A percentile compares a stretch with the other conserved stretches of the same genome.
These are phyloP conservation scores for Fusarium sp. DNA, from an alignment of 2,329 filamentous ascomycete species.

Conservation along the genomic window DNA sequence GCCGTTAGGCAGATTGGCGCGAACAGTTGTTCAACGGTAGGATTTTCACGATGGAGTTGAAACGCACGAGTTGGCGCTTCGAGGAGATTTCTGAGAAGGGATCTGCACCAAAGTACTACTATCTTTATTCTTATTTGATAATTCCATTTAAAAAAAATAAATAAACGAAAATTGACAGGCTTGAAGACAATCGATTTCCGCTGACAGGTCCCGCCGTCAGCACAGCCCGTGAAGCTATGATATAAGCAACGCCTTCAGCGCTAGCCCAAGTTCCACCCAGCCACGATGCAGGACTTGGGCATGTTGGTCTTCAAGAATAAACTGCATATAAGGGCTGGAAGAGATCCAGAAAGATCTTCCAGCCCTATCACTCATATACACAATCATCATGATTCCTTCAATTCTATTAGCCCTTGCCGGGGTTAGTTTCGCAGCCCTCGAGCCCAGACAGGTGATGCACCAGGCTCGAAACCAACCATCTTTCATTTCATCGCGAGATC, in stretches of 20 bases:
- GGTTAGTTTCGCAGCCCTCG: constrained; percentile 28
- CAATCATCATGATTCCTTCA: constrained; percentile 28
- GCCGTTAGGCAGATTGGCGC: constrained; percentile 4
- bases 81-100: background rate
- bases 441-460: constrained; percentile 36
- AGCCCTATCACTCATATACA: background rate
- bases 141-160: background rate
- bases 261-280: constrained; percentile 12
- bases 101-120: background rate
- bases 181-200: background rate
- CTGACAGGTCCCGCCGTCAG: background rate
- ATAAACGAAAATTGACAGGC: background rate
- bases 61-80: constrained; percentile 1
- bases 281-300: background rate
- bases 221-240: constrained; percentile 4
- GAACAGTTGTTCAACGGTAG: background rate
- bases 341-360: background rate
- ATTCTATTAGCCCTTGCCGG: constrained; percentile 34
- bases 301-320: background rate
- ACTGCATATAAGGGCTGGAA: constrained; percentile 28
- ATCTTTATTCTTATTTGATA: background rate
- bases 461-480: constrained; percentile 24
- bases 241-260: constrained; percentile 2
- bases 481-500: constrained; percentile 24
- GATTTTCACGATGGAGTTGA: constrained; percentile 1